Conservation (phyloP, 202 grass and related monocot species). For the Thinopyrum obtusiflorum region DNA sequence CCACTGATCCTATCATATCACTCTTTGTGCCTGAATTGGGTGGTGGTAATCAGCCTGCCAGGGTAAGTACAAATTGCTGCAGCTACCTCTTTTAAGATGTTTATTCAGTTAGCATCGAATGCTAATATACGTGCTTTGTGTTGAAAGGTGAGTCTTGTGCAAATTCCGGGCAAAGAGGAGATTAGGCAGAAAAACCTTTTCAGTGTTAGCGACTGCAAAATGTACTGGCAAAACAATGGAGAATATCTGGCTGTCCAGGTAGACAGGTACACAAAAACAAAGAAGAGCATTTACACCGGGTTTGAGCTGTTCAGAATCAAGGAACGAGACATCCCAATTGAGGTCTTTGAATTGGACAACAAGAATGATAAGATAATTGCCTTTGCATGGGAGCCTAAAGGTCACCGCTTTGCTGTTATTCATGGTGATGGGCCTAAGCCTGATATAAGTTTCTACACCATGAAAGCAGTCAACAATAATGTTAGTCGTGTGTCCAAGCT, state of each 20-base stretch:
- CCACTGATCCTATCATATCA: slow-evolving; percentile 73
- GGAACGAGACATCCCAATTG: slow-evolving; percentile 92
- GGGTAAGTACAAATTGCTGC: slow-evolving; percentile 48
- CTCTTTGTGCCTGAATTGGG: slow-evolving; percentile 84
- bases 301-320: slow-evolving; percentile 92
- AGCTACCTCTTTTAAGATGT: neutral
- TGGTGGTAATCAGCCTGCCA: slow-evolving; percentile 88
- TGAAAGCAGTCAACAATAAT: slow-evolving; percentile 50
- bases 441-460: slow-evolving; percentile 85
- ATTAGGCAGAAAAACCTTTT: slow-evolving; percentile 92
- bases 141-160: slow-evolving; percentile 78
- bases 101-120: neutral
- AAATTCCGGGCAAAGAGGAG: slow-evolving; percentile 86
- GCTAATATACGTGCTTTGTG: slow-evolving; percentile 25
- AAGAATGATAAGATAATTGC: slow-evolving; percentile 94
- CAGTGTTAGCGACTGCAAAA: slow-evolving; percentile 76
- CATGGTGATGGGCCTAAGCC: slow-evolving; percentile 80
- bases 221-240: slow-evolving; percentile 91
- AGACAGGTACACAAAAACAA: slow-evolving; percentile 91
- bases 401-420: slow-evolving; percentile 87
- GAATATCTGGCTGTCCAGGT: slow-evolving; percentile 95
- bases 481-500: neutral
- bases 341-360: slow-evolving; percentile 89
- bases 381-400: slow-evolving; percentile 95
- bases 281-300: slow-evolving; percentile 85